These are phyloP conservation scores for Clonostachys sp. DNA, from an alignment of 2,329 filamentous ascomycete genomes.

Conservation along the genomic window DNA sequence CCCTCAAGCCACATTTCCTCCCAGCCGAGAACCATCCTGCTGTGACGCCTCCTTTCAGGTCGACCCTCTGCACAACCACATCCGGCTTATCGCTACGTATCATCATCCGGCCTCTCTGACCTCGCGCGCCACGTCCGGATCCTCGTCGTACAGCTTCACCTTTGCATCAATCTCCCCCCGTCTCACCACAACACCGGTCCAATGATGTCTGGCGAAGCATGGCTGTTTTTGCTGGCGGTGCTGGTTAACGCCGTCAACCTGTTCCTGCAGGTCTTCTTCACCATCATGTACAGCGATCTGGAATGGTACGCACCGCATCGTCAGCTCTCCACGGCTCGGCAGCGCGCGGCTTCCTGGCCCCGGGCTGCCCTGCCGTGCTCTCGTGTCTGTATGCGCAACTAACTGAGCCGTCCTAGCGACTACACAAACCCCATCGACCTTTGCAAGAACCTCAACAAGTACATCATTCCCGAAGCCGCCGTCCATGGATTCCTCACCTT, in stretches of 20 bases:
- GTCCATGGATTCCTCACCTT: constrained; percentile 95
- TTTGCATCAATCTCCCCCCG: too few relatives aligned
- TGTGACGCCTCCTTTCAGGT: too few relatives aligned
- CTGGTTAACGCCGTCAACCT: constrained; percentile 99
- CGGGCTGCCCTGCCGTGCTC: not conserved
- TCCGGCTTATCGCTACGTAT: too few relatives aligned
- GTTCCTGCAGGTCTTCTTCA: constrained; percentile 99
- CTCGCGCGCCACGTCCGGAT: too few relatives aligned
- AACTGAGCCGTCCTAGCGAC: constrained; percentile 57
- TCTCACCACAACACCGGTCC: too few relatives aligned
- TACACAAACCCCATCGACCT: constrained; percentile 99
- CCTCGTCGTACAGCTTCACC: too few relatives aligned
- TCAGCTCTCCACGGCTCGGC: not conserved
- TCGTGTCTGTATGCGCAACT: not conserved
- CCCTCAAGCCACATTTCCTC: too few relatives aligned
- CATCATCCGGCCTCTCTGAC: too few relatives aligned
- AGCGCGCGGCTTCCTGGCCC: not conserved
- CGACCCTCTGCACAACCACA: too few relatives aligned
- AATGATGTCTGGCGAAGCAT: constrained; percentile 90
- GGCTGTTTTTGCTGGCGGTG: constrained; percentile 96
- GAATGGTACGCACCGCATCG: constrained; percentile 73
- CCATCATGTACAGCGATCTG: constrained; percentile 99
- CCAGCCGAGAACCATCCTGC: too few relatives aligned
- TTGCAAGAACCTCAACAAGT: constrained; percentile 99
- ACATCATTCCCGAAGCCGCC: constrained; percentile 97